A percentile compares a stretch with the other conserved stretches of the same genome.
These are phyloP conservation scores for Lentinus brumalis DNA, from an alignment of 768 basidiomycete species.

Conservation along the genomic window DNA sequence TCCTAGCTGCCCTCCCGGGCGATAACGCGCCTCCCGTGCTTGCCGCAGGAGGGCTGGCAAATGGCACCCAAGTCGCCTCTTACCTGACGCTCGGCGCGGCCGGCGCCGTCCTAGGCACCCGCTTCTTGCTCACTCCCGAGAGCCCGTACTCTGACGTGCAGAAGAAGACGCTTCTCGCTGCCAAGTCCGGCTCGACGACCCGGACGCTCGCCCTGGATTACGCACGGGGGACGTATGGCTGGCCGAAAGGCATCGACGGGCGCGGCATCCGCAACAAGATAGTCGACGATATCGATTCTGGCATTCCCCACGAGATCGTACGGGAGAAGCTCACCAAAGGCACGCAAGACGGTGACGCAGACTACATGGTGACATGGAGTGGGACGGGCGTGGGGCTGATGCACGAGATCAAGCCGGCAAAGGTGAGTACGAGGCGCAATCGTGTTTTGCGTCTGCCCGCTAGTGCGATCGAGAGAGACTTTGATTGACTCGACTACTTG, in stretches of 20 bases:
- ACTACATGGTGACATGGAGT: slow-evolving; percentile 60
- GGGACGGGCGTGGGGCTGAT: slow-evolving; percentile 66
- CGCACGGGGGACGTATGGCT: slow-evolving; percentile 32
- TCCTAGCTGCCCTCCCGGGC: slow-evolving; percentile 46
- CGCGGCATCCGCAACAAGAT: slow-evolving; percentile 59
- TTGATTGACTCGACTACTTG: slow-evolving; percentile 8
- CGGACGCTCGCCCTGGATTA: slow-evolving; percentile 38
- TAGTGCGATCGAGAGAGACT: slow-evolving; percentile 4
- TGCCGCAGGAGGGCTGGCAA: slow-evolving; percentile 74
- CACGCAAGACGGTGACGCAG: slow-evolving; percentile 43
- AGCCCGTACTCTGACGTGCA: slow-evolving; percentile 39
- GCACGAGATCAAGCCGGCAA: slow-evolving; percentile 42
- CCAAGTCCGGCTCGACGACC: slow-evolving; percentile 27
- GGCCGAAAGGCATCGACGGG: slow-evolving; percentile 41
- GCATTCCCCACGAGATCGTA: slow-evolving; percentile 45
- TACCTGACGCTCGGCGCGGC: slow-evolving; percentile 67
- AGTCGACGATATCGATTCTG: slow-evolving; percentile 56
- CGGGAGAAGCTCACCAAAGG: slow-evolving; percentile 50
- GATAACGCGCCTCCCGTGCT: slow-evolving; percentile 54
- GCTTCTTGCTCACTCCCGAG: slow-evolving; percentile 71
- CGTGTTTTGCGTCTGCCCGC: not conserved
- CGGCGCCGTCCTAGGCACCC: slow-evolving; percentile 73
- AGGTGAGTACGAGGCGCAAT: slow-evolving; percentile 32
- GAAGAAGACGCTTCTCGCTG: slow-evolving; percentile 36
- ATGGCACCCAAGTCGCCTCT: slow-evolving; percentile 65